Base-by-base conservation (phyloP, 805 yeast species). In the Candida vaughaniae region DNA sequence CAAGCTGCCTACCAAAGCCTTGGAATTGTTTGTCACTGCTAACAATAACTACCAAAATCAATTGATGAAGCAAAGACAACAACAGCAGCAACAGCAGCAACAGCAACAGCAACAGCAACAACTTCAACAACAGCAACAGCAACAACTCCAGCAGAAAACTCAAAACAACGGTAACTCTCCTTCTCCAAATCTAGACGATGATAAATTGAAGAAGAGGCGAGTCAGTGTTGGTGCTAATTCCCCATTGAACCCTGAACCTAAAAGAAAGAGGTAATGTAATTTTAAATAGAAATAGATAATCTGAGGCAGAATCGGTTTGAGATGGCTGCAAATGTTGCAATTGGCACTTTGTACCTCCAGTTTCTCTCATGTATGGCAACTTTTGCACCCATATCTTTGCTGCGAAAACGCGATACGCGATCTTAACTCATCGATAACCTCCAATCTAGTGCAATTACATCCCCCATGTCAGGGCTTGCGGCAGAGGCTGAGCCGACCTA, bases 1-100 rank as follows among this genome's bases (percentile, higher is more conserved):
- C 3, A 57, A 57, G 5, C 74, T 81, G 22, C 86, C 89, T 0
- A 42, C 77, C 28, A 73, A 71, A 16, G 77, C 85, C 0, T 62
- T 82, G 36, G 77, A 72, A 36, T 48, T 66, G 28, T 66, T 62
- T 38, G 53, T 64, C 52, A 43, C 51, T 9, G 44, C 55, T 9
- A 49, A 47, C 18, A 48, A 51, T 25, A 49, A 55, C 33, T 59
- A 56, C 27, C 55, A 47, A 33, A 42, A 49, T 14, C 46, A 46
- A 29, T 35, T 42, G 1, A 7, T 41, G n/a, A 45, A 43, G 27
- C 48, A 43, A 28, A 44, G 36, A 27, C 45, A 30, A 25, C 14
- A 22, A 16, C 36, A 29, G 31, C 39, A 22, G 15, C 35, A 38
- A 26, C 37, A 31, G 15, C 42, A 29, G 19, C 45, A 27, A 18